Evolutionary conservation across 1,284 basidiomycete genomes (phyloP), one percentile per base, ranked within the genome.

Genomic region (Ceratobasidium sp.): DNA sequence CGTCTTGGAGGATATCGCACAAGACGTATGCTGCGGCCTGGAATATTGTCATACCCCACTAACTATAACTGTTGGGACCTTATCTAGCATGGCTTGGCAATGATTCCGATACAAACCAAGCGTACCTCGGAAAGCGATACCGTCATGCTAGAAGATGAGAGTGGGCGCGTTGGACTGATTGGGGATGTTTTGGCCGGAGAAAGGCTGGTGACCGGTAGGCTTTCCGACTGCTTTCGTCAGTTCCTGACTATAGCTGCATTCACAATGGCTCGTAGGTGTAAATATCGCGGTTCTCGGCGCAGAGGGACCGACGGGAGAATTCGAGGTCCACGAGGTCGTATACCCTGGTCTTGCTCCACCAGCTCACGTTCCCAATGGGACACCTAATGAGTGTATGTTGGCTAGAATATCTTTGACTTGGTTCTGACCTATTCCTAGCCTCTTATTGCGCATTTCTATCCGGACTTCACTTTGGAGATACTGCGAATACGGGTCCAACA

Each of bases 131-230:
- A 83, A 0, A 86, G 89, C 53, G 96, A 99, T 77, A 85, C 82
- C 69, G 80, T 97, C 20, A 94, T 93, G 85, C 83, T 99, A 1
- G 96, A 99, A 79, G 96, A 99, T 78, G 96, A 98, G 79, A 93
- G 91, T 4, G 96, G 96, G 1, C 87, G 96, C 34, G 91, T 99
- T 52, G 85, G 86, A 54, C 86, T 99, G 1, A 91, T 96, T 0
- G 97, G 97, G 0, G 86, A 89, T 0, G 58, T 72, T 10, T 55
- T 78, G 49, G 78, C 79, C 53, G 74, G 78, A 20, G 68, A 83
- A 68, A 78, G 72, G 73, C 82, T 97, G 10, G 93, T 97, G 0
- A 97, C 95, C 0, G 94, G 64, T 54, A 29, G n/a, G 64, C n/a
- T 12, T 25, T 10, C n/a, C 20, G 32, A 29, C n/a, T 34, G 55